A percentile compares a stretch with the other conserved stretches of the same genome.
Conservation (phyloP, 352 stramenopile genomes). For the Phytopythium montanum region DNA sequence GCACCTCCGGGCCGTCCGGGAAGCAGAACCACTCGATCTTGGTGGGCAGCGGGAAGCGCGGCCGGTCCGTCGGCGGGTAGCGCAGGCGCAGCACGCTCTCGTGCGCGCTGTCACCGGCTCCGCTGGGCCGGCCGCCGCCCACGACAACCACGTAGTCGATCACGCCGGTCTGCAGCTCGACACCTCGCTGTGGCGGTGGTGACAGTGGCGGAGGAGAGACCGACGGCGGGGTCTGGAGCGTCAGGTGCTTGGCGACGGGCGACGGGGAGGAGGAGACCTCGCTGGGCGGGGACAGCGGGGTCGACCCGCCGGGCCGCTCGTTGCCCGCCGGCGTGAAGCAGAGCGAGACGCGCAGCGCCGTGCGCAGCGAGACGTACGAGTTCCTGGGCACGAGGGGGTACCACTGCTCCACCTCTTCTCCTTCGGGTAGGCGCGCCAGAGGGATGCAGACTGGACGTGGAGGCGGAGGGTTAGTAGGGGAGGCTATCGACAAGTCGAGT, state of each 20-base stretch:
- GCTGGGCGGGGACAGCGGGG: conserved; percentile 11
- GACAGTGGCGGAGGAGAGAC: neutral
- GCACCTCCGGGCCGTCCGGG: conserved; percentile 56
- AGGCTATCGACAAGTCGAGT: no score
- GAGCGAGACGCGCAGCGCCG: conserved; percentile 65
- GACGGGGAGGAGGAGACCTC: conserved; percentile 34
- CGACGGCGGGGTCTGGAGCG: neutral
- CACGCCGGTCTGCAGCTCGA: conserved; percentile 52
- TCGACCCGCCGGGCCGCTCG: conserved; percentile 7
- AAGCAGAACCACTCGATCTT: conserved; percentile 91
- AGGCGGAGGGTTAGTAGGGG: neutral
- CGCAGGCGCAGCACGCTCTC: conserved; percentile 64
- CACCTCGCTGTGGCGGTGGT: conserved; percentile 5
- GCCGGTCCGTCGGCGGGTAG: conserved; percentile 52
- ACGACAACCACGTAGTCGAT: conserved; percentile 83
- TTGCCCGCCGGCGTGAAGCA: conserved; percentile 51
- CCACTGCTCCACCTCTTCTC: conserved; percentile 85
- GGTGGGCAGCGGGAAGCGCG: conserved; percentile 65
- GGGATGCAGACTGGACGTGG: conserved; percentile 42
- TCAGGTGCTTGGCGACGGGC: conserved; percentile 24
- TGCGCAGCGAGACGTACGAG: conserved; percentile 38
- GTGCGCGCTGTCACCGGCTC: conserved; percentile 9
- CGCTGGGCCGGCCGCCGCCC: conserved; percentile 13
- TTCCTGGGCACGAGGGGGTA: conserved; percentile 66
- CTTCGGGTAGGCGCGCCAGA: conserved; percentile 56